These are phyloP conservation scores for Pichia kluyveri DNA, from an alignment of 805 yeast species.

Conservation along the genomic window DNA sequence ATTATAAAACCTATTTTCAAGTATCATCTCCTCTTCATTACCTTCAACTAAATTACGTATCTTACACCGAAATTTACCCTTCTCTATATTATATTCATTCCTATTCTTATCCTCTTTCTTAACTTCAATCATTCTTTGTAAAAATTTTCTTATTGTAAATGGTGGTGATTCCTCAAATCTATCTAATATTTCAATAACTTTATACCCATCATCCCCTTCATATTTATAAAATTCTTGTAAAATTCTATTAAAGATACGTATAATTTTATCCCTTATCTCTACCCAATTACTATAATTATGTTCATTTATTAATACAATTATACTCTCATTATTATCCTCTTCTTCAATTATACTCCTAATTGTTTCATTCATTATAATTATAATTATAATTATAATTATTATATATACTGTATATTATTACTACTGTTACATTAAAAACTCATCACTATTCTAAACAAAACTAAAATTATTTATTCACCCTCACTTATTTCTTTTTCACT, in stretches of 20 bases:
- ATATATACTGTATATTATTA: too few species aligned
- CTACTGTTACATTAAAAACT: too few species aligned
- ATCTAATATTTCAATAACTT: not conserved
- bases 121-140: not conserved
- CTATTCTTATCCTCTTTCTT: not conserved
- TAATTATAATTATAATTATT: too few species aligned
- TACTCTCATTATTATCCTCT: not conserved
- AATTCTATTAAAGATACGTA: not conserved
- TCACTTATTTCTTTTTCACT: too few species aligned
- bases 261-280: too few species aligned
- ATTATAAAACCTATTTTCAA: not conserved
- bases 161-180: conserved; percentile 21
- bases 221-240: not conserved
- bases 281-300: too few species aligned
- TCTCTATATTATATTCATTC: not conserved
- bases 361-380: not conserved
- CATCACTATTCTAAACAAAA: too few species aligned
- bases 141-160: conserved; percentile 12
- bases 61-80: not conserved
- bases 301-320: too few species aligned
- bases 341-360: not conserved
- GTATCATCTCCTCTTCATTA: not conserved
- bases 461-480: too few species aligned
- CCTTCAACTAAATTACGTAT: not conserved
- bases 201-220: not conserved